These are phyloP conservation scores for Trametes versicolor DNA, from an alignment of 1,284 basidiomycete genomes.

Conservation along the genomic window DNA sequence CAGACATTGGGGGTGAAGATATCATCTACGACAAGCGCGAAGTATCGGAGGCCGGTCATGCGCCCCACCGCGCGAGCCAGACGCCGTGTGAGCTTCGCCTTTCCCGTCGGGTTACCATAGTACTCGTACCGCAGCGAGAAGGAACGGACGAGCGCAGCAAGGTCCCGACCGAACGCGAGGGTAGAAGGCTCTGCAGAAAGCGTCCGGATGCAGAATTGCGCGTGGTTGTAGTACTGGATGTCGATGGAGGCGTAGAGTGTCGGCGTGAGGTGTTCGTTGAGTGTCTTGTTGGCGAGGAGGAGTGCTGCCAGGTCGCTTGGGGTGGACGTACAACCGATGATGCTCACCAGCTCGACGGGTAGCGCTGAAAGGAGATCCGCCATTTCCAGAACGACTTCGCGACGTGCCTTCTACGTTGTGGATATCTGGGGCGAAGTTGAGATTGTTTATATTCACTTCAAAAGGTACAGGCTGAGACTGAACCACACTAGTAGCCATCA, in stretches of 20 bases:
- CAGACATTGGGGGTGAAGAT: not conserved
- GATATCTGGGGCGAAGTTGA: no score
- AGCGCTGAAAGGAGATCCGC: not conserved
- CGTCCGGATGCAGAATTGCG: not conserved
- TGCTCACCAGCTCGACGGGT: slow-evolving; percentile 1
- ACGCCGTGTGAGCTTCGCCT: slow-evolving; percentile 4
- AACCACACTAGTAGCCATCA: no score
- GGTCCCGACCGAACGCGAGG: not conserved
- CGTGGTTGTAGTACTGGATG: not conserved
- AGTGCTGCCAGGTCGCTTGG: not conserved
- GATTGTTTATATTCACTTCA: no score
- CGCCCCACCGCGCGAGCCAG: not conserved
- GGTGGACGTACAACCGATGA: not conserved
- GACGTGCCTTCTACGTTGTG: no score
- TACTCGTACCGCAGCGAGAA: not conserved
- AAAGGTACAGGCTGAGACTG: no score
- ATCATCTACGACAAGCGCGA: not conserved
- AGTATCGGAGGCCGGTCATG: slow-evolving; percentile 3
- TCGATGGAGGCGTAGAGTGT: slow-evolving; percentile 1
- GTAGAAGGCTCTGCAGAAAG: slow-evolving; percentile 4
- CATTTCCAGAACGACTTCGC: no score
- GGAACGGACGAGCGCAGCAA: slow-evolving; percentile 1
- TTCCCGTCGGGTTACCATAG: not conserved
- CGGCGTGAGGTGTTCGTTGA: slow-evolving; percentile 4
- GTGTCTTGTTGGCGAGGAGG: not conserved